Conservation (phyloP, 768 basidiomycete species). For the Serendipita sp. region DNA sequence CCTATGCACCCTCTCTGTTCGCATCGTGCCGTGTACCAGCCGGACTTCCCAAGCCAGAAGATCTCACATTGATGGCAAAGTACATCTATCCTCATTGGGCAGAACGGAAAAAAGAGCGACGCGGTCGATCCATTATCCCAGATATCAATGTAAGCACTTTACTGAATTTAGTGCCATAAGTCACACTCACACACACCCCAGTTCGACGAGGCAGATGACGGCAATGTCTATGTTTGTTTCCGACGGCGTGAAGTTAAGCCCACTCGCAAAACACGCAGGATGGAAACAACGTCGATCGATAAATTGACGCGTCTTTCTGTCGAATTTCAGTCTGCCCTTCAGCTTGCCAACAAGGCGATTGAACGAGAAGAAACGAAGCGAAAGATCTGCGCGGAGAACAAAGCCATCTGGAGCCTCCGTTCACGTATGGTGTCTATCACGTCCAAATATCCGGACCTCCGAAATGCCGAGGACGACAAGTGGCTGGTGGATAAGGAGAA, state of each 20-base stretch:
- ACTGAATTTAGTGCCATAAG: not conserved
- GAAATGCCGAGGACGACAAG: constrained; percentile 53
- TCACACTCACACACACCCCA: constrained; percentile 16
- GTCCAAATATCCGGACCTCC: constrained; percentile 28
- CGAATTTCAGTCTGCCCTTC: constrained; percentile 56
- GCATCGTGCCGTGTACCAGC: constrained; percentile 50
- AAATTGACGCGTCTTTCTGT: constrained; percentile 65
- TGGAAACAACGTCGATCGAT: constrained; percentile 78
- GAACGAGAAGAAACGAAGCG: not conserved
- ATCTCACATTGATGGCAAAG: constrained; percentile 53
- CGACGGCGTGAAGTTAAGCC: constrained; percentile 87
- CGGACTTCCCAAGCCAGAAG: constrained; percentile 47
- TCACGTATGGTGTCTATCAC: not conserved
- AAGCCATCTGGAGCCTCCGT: constrained; percentile 10
- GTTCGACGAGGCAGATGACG: constrained; percentile 80
- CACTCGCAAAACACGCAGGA: constrained; percentile 83
- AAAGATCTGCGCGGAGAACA: not conserved
- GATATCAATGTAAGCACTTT: constrained; percentile 54
- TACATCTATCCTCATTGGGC: constrained; percentile 81
- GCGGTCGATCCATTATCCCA: constrained; percentile 76
- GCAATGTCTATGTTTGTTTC: constrained; percentile 93
- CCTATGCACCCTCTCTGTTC: constrained; percentile 46
- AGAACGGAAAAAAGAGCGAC: constrained; percentile 60
- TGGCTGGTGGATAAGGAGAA: constrained; percentile 57
- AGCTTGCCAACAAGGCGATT: constrained; percentile 35